Percentiles rank a stretch among this genome's conserved stretches.
These are phyloP conservation scores for Cudoniella acicularis DNA, from an alignment of 495 filamentous ascomycete species.

Conservation along the genomic window DNA sequence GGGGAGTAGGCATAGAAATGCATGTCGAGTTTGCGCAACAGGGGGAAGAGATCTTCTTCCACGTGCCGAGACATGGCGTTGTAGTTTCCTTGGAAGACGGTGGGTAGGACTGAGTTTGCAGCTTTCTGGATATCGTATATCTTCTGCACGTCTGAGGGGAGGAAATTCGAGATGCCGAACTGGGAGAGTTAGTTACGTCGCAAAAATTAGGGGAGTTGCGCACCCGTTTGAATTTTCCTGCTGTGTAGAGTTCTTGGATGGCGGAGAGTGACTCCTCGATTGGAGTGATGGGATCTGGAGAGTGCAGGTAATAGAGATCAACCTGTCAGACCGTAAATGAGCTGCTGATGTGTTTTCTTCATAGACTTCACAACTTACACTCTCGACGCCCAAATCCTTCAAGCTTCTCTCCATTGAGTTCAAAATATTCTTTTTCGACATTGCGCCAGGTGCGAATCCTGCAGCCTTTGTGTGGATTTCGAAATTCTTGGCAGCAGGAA, in stretches of 20 bases:
- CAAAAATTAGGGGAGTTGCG: background rate
- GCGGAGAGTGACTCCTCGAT: conserved; percentile 37
- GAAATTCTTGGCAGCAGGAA: conserved; percentile 28
- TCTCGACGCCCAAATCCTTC: conserved; percentile 27
- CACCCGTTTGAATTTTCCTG: conserved; percentile 35
- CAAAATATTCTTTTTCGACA: conserved; percentile 30
- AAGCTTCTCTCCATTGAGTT: conserved; percentile 30
- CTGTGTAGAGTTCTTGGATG: conserved; percentile 37
- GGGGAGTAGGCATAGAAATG: conserved; percentile 45
- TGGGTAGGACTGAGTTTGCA: conserved; percentile 39
- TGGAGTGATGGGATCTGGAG: conserved; percentile 35
- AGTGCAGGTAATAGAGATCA: conserved; percentile 46
- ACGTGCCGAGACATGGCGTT: conserved; percentile 37
- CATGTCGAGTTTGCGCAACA: conserved; percentile 46
- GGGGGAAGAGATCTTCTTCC: conserved; percentile 43
- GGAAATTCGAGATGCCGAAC: conserved; percentile 46
- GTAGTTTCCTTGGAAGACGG: conserved; percentile 49
- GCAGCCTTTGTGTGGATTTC: conserved; percentile 35
- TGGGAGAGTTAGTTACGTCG: conserved; percentile 31
- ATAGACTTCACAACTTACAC: conserved; percentile 20
- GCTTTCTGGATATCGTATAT: conserved; percentile 40
- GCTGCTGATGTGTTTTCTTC: background rate
- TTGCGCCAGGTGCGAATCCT: conserved; percentile 18
- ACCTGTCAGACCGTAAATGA: conserved; percentile 25
- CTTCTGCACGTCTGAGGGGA: conserved; percentile 39